phyloP scores from a whole-genome alignment of 345 rosid genomes.

The Lepidium didymum region DNA sequence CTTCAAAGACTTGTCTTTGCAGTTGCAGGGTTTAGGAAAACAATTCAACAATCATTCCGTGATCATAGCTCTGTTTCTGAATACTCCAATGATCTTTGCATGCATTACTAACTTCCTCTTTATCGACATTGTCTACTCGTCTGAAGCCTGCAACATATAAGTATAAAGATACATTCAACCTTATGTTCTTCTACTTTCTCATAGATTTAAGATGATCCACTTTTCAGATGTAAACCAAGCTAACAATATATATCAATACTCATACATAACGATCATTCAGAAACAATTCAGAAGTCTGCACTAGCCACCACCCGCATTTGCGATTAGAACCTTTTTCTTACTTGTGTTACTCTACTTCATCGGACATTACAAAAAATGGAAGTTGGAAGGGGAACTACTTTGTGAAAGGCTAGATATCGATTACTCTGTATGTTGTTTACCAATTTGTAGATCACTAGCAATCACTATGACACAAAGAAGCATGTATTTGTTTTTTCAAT shows the following conservation, averaged over 20 bases:
- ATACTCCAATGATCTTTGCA: background rate
- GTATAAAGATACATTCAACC: background rate
- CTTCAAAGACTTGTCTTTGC: background rate
- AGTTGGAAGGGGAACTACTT: background rate
- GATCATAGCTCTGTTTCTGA: background rate
- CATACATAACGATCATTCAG: background rate
- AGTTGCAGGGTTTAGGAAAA: conserved; percentile 6
- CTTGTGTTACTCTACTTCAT: background rate
- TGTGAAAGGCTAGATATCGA: background rate
- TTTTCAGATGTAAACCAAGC: background rate
- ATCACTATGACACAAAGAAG: background rate
- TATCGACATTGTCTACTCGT: background rate
- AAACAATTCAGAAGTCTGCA: background rate
- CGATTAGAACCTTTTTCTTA: background rate
- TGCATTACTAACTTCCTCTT: background rate
- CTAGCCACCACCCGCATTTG: background rate
- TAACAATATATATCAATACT: background rate
- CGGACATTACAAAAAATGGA: background rate
- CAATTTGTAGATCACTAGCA: background rate
- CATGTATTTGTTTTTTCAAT: background rate
- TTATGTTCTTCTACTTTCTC: background rate
- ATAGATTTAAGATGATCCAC: background rate
- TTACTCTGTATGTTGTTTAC: background rate
- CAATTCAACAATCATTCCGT: conserved; percentile 3
- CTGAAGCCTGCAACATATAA: conserved; percentile 1